Evolutionary conservation across 1,284 basidiomycete genomes (phyloP).

Genomic region (Rhodofomes roseus): DNA sequence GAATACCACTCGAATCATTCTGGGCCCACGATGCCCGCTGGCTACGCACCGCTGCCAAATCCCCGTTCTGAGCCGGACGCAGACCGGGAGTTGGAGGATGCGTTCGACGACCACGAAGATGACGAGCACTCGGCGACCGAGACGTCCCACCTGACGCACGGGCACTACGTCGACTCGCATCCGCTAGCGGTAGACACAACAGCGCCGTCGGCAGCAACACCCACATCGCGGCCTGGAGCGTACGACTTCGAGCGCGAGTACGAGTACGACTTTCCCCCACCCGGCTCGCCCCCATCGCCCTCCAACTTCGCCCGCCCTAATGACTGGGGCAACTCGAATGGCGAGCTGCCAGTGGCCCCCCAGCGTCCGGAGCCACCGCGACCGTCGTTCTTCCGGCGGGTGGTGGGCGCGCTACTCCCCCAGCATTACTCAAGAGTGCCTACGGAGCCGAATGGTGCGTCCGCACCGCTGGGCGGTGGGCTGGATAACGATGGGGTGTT

Average conservation of each 20-base stretch:
- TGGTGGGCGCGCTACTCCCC: conserved; percentile 69
- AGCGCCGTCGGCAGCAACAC: conserved; percentile 6
- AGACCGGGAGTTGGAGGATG: conserved; percentile 62
- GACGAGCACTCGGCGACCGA: conserved; percentile 30
- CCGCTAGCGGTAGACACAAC: conserved; percentile 1
- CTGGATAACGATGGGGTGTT: conserved; percentile 94
- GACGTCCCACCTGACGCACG: conserved; percentile 35
- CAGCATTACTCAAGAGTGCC: conserved; percentile 68
- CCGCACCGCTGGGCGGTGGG: conserved; percentile 63
- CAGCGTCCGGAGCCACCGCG: conserved; percentile 35
- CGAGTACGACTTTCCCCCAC: conserved; percentile 57
- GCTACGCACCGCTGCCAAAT: conserved; percentile 50
- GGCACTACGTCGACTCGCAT: conserved; percentile 9
- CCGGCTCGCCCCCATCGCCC: conserved; percentile 73
- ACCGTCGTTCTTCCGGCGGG: conserved; percentile 56
- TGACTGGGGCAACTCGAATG: conserved; percentile 80
- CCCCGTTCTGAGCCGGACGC: conserved; percentile 43
- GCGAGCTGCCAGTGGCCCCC: conserved; percentile 58
- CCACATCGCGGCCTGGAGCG: conserved; percentile 12
- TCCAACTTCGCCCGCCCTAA: conserved; percentile 60
- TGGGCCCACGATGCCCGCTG: conserved; percentile 23
- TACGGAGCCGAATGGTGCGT: conserved; percentile 25
- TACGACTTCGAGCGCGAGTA: conserved; percentile 21
- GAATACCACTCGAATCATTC: background rate
- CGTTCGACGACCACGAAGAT: conserved; percentile 53